Conservation (phyloP, 1,139 yeast genomes). For the Scheffersomyces segobiensis region DNA sequence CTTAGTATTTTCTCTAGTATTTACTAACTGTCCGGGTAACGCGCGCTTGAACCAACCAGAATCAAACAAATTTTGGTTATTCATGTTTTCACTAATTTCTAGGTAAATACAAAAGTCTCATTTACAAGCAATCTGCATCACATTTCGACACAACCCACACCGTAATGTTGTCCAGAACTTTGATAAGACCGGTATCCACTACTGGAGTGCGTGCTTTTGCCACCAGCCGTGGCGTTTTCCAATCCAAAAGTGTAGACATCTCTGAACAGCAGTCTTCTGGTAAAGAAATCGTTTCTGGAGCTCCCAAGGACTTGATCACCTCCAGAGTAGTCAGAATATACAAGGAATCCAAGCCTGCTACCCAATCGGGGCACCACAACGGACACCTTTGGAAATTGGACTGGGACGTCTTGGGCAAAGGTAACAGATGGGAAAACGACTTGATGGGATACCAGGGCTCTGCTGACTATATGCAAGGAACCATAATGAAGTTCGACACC, state of each 20-base stretch:
- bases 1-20: background rate
- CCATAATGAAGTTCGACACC: slow-evolving; percentile 72
- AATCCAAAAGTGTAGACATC: slow-evolving; percentile 18
- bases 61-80: slow-evolving; percentile 8
- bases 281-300: slow-evolving; percentile 76
- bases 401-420: slow-evolving; percentile 79
- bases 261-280: slow-evolving; percentile 22
- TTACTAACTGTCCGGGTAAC: slow-evolving; percentile 2
- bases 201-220: slow-evolving; percentile 23
- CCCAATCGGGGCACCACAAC: slow-evolving; percentile 69
- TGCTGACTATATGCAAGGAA: slow-evolving; percentile 85
- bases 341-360: slow-evolving; percentile 77
- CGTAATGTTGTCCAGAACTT: slow-evolving; percentile 24
- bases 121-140: background rate
- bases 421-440: slow-evolving; percentile 89
- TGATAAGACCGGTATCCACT: slow-evolving; percentile 14
- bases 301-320: slow-evolving; percentile 65
- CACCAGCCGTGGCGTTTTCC: slow-evolving; percentile 12
- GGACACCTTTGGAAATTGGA: slow-evolving; percentile 72
- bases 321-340: slow-evolving; percentile 75
- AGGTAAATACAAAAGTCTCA: background rate
- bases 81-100: background rate
- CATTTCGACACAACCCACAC: background rate
- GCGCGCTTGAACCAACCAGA: slow-evolving; percentile 24
- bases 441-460: slow-evolving; percentile 83